phyloP scores from a whole-genome alignment of 169 alveolate species.

The Amoebophrya sp. region DNA sequence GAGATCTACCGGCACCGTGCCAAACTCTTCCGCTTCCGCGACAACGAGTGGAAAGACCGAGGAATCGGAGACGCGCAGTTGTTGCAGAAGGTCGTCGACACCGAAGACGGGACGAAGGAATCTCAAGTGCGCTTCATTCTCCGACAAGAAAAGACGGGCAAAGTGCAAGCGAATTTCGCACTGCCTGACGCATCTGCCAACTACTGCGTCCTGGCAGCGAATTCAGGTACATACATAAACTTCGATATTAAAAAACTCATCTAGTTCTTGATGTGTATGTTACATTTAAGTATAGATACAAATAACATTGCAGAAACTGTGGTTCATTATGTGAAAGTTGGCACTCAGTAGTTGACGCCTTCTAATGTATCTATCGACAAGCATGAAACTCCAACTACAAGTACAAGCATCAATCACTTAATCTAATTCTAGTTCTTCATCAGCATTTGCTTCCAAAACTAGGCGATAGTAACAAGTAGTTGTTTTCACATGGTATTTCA shows the following conservation, averaged over 20 bases:
- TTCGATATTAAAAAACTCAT: neutral
- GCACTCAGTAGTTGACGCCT: too few species aligned
- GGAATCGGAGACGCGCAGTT: neutral
- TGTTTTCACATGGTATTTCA: too few species aligned
- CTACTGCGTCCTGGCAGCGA: neutral
- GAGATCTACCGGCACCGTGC: constrained; percentile 1
- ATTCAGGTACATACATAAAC: neutral
- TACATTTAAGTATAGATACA: too few species aligned
- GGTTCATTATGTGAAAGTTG: too few species aligned
- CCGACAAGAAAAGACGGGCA: neutral
- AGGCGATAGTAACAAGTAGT: too few species aligned
- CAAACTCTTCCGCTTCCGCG: constrained; percentile 14
- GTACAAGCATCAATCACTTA: neutral
- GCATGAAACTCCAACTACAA: neutral
- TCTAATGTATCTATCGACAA: too few species aligned
- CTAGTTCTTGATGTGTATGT: too few species aligned
- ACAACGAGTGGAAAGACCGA: neutral
- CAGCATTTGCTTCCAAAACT: too few species aligned
- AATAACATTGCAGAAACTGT: too few species aligned
- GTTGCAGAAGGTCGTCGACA: neutral
- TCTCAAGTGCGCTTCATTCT: neutral
- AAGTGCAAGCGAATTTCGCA: neutral
- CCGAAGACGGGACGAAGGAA: neutral
- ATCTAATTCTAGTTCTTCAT: neutral
- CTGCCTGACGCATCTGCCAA: neutral